Evolutionary conservation across 106 monocot species (phyloP).

Genomic region (Iris macrosiphon): DNA sequence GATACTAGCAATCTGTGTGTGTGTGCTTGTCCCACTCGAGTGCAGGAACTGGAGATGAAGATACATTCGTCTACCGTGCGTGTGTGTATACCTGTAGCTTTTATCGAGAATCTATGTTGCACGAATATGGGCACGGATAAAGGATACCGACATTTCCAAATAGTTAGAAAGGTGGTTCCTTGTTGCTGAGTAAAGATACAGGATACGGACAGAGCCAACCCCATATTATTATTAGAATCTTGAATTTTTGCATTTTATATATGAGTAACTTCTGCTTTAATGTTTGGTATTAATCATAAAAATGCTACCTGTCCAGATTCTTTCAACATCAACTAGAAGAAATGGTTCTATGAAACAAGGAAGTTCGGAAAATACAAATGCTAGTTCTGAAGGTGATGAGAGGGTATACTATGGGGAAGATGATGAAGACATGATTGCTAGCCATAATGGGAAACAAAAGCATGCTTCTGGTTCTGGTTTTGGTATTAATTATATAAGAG

Average conservation of each 20-base stretch:
- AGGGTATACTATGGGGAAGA: slow-evolving; percentile 53
- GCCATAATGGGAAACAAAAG: slow-evolving; percentile 15
- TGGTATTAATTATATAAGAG: slow-evolving; percentile 29
- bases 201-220: too few relatives aligned
- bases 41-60: too few relatives aligned
- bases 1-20: too few relatives aligned
- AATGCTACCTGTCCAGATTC: slow-evolving; percentile 36
- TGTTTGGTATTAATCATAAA: background rate
- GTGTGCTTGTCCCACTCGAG: too few relatives aligned
- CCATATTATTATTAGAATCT: too few relatives aligned
- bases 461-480: slow-evolving; percentile 21
- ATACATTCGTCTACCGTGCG: too few relatives aligned
- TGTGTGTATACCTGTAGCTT: too few relatives aligned
- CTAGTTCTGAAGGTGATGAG: slow-evolving; percentile 31
- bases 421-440: slow-evolving; percentile 88
- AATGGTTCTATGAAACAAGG: slow-evolving; percentile 14
- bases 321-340: slow-evolving; percentile 51
- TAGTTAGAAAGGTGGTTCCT: too few relatives aligned
- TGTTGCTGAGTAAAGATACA: too few relatives aligned
- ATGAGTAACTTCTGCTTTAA: background rate
- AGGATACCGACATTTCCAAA: too few relatives aligned
- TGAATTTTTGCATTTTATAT: background rate
- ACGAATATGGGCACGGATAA: too few relatives aligned
- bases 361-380: slow-evolving; percentile 28
- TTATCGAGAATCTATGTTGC: too few relatives aligned